Evolutionary conservation across 2,329 filamentous ascomycete species (phyloP), one percentile per base, ranked within the genome.

Genomic region (Scopulariopsis brevicaulis): DNA sequence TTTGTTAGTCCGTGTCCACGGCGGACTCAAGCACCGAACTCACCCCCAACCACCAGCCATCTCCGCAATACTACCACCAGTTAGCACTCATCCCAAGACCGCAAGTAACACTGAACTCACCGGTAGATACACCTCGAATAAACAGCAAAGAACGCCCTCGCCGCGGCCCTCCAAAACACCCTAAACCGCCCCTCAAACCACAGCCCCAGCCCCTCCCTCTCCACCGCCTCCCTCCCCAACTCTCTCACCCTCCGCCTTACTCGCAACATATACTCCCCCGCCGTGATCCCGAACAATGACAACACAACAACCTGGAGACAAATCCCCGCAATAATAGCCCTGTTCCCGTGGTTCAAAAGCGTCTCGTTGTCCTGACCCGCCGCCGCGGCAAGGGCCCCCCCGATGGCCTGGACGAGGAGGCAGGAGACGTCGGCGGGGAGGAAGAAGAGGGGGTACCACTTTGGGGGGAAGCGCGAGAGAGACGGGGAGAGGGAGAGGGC

Each of bases 11-110:
- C 20, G 22, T 4, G 20, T 50, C 12, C 20, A 8, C n/a, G n/a
- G n/a, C n/a, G 34, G 34, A 37, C 34, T 37, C 34, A 14, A 14
- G 34, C 34, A 37, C 14, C 34, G 20, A 50, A n/a, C 55, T 40
- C 43, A 57, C 55, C 79, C 80, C 82, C 82, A 86, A 22, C 83
- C 83, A 28, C 80, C 80, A 1, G 79, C 77, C 80, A 86, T 84
- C 66, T 86, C 83, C 1, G 77, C 79, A 57, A 85, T 79, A 64
- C 81, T 82, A 32, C 18, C 32, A 46, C 4, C 14, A 52, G 24
- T 53, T 18, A 53, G 46, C 2, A 7, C 20, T 6, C n/a, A 40
- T 53, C 60, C 10, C 24, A 32, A 34, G 12, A 53, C 14, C 51
- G 14, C 25, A 25, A 52, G 54, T 18, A 51, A 46, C 14, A 46